Evolutionary conservation across 768 basidiomycete species (phyloP), one percentile per base, ranked within the genome.

Genomic region (Leccinum aurantiacum): DNA sequence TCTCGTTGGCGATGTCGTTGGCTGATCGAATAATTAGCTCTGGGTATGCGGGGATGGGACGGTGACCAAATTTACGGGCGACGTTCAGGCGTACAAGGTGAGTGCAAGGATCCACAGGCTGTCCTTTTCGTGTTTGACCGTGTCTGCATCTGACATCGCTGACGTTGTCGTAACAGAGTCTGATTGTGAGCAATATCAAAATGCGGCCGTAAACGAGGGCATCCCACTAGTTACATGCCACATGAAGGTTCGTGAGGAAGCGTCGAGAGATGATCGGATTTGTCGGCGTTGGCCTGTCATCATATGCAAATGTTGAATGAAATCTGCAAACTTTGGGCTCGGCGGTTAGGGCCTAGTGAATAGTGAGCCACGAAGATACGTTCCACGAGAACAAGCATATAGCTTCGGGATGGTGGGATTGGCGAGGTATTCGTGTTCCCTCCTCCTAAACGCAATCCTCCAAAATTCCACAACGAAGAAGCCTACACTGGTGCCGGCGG

Each of bases 21-120:
- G 59, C 64, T 60, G 58, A 61, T 52, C 46, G 10, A 46, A 4
- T 54, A 2, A 38, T 9, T 69, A 95, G 91, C 82, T 98, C 22
- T 98, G 94, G 93, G 94, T 97, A 10, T 98, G 95, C 67, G 88
- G 86, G 31, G 90, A 94, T 68, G 87, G 83, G 54, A 88, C 87
- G 0, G 90, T 93, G 33, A 77, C 76, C 59, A 92, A 93, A 73
- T 96, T 94, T 79, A 85, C 77, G 73, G 93, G 94, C 41, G 95
- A 97, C 67, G 95, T 97, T 1, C 84, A 92, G 67, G 85, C 84
- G 11, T 97, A 97, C 81, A 97, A 96, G 89, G 92, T 86, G 54
- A 61, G 77, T 66, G 31, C 13, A 22, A 9, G 13, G 29, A 27
- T 44, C 8, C 22, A 22, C 46, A n/a, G 44, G 5, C 8, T 3